These are phyloP conservation scores for Kodamaea sp. DNA, from an alignment of 1,139 yeast species.

Conservation along the genomic window DNA sequence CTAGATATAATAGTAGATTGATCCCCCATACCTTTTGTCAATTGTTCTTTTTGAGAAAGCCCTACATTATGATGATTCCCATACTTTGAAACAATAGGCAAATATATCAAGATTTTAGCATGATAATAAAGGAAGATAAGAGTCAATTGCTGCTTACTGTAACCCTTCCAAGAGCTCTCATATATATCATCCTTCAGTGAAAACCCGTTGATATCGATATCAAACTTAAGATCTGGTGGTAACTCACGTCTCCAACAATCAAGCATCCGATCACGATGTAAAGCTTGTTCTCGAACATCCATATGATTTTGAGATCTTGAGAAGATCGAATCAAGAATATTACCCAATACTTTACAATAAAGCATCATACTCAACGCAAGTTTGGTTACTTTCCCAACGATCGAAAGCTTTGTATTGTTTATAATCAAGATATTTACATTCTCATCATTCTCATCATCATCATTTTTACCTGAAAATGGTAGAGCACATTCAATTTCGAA, in stretches of 20 bases:
- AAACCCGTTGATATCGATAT: conserved; percentile 62
- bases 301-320: conserved; percentile 40
- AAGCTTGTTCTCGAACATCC: conserved; percentile 36
- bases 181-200: conserved; percentile 31
- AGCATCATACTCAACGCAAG: conserved; percentile 63
- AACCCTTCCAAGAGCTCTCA: conserved; percentile 30
- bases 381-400: conserved; percentile 67
- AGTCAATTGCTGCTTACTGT: conserved; percentile 52
- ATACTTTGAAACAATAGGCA: conserved; percentile 61
- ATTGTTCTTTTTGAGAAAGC: conserved; percentile 37
- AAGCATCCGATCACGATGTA: conserved; percentile 61
- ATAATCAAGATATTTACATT: conserved; percentile 56
- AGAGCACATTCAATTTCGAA: conserved; percentile 82
- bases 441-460: conserved; percentile 37
- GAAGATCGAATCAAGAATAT: conserved; percentile 63
- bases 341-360: conserved; percentile 70
- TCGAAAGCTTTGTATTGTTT: conserved; percentile 52
- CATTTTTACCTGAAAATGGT: conserved; percentile 63
- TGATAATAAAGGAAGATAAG: conserved; percentile 69
- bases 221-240: conserved; percentile 59
- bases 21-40: conserved; percentile 27
- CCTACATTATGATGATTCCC: conserved; percentile 47
- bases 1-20: conserved; percentile 33
- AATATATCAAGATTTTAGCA: conserved; percentile 73
- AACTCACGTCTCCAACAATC: conserved; percentile 79